Percentiles rank a stretch among this genome's conserved stretches.
phyloP scores from a whole-genome alignment of 1,284 basidiomycete species.

The Fomitopsis schrenkii region DNA sequence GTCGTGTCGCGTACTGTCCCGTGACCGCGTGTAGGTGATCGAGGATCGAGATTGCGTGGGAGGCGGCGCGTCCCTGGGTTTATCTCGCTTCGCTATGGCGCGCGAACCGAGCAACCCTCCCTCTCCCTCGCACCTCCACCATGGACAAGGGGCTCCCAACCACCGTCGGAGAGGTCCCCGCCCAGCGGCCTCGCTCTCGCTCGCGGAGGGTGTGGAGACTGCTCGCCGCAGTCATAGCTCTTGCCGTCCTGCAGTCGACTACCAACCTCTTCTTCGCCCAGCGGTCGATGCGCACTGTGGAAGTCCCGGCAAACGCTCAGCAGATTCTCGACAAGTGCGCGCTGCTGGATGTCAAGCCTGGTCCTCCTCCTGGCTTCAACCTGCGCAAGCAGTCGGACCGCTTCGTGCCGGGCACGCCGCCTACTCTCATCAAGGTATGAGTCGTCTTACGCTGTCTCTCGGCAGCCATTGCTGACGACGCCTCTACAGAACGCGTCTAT shows the following conservation, averaged over 20 bases:
- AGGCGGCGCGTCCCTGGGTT: too few relatives aligned
- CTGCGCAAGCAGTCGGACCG: conserved; percentile 46
- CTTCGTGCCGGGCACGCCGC: conserved; percentile 41
- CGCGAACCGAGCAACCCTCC: too few relatives aligned
- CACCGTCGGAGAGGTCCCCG: background rate
- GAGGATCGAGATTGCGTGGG: too few relatives aligned
- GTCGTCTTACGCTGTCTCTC: background rate
- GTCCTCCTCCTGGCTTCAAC: conserved; percentile 37
- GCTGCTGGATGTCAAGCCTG: conserved; percentile 24
- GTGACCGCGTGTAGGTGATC: too few relatives aligned
- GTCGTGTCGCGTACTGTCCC: too few relatives aligned
- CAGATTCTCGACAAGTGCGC: background rate
- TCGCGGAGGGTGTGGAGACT: background rate
- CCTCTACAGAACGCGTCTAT: conserved; percentile 48
- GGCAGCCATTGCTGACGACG: background rate
- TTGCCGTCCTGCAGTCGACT: background rate
- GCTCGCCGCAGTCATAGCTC: background rate
- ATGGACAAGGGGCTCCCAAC: background rate
- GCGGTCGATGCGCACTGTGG: background rate
- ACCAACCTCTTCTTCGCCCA: background rate
- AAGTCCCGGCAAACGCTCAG: background rate
- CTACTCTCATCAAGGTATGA: conserved; percentile 37
- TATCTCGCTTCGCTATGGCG: too few relatives aligned
- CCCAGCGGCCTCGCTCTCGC: background rate
- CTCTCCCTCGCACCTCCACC: background rate